Evolutionary conservation across 78 protist species (phyloP), one percentile per base, ranked within the genome.

Genomic region (Dictyostelium firmibasis): DNA sequence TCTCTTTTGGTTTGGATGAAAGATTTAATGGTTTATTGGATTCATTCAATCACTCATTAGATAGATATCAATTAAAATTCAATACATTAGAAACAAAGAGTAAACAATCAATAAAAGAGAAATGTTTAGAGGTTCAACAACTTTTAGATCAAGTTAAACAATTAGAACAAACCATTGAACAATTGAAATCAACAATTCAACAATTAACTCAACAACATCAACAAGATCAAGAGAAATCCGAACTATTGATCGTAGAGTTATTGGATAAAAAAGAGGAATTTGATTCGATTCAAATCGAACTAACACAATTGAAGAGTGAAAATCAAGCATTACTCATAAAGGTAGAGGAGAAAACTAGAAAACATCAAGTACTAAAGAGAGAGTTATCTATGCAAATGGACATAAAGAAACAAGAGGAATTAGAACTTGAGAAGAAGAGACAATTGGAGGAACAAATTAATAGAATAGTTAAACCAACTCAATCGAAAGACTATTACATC

Each of bases 361-460:
- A 81, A 35, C 94, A 81, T 33, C 38, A 67, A 18, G 41, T 76
- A 6, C 33, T 75, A 20, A 89, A 89, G 31, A 16, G 60, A 11
- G 94, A 89, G 41, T 8, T 89, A 9, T 89, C 94, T 2, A 72
- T 53, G n/a, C 84, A 81, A 69, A 7, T 89, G 67, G 92, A 85
- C n/a, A 13, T 14, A 9, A 88, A 64, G 50, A 69, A 78, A 84
- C 23, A 16, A 13, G 27, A 62, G 9, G 87, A 78, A 62, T 41
- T 27, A 13, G 79, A 87, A 41, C 33, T 41, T 0, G 76, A 64
- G n/a, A 50, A 31, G 11, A 50, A 76, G 23, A 70, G 43, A 33
- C 43, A n/a, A 41, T 0, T 29, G 3, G 60, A 69, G 25, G 67
- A 41, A 10, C 64, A 44, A 44, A 38, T 20, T n/a, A 74, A 75